Evolutionary conservation across 345 rosid species (phyloP).

Genomic region (Erucastrum elatum): DNA sequence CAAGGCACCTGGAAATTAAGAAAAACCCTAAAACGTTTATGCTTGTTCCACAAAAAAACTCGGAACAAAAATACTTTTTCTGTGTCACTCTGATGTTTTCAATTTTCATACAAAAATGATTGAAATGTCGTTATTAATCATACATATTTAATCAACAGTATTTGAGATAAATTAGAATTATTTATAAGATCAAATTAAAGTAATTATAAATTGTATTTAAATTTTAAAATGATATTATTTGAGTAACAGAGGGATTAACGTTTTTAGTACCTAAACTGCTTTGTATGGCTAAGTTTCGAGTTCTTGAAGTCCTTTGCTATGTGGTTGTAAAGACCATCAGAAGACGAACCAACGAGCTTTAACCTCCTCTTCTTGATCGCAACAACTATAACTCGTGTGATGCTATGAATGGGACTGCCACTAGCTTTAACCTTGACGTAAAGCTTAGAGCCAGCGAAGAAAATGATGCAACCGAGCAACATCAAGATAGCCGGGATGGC

Average conservation of each 20-base stretch:
- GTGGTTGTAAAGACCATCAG: slow-evolving; percentile 32
- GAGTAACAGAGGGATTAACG: not conserved
- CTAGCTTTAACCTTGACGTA: slow-evolving; percentile 69
- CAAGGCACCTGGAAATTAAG: slow-evolving; percentile 46
- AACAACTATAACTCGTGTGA: slow-evolving; percentile 47
- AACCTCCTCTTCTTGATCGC: slow-evolving; percentile 56
- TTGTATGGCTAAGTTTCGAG: slow-evolving; percentile 39
- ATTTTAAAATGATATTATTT: too few species aligned
- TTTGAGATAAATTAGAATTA: too few species aligned
- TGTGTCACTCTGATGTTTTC: too few species aligned
- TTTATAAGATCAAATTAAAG: too few species aligned
- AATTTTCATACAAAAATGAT: too few species aligned
- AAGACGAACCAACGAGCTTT: slow-evolving; percentile 33
- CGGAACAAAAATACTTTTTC: not conserved
- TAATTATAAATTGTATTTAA: too few species aligned
- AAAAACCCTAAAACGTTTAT: slow-evolving; percentile 5
- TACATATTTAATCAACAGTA: too few species aligned
- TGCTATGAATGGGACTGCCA: slow-evolving; percentile 72
- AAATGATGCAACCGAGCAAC: slow-evolving; percentile 59
- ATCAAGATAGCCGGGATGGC: slow-evolving; percentile 69
- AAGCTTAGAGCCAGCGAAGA: slow-evolving; percentile 60
- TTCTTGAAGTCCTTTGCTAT: slow-evolving; percentile 30
- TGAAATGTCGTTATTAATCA: too few species aligned
- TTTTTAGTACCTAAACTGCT: slow-evolving; percentile 36
- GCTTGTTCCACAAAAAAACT: not conserved